phyloP scores from a whole-genome alignment of 345 rosid genomes.

The Aquilaria yunnanensis region DNA sequence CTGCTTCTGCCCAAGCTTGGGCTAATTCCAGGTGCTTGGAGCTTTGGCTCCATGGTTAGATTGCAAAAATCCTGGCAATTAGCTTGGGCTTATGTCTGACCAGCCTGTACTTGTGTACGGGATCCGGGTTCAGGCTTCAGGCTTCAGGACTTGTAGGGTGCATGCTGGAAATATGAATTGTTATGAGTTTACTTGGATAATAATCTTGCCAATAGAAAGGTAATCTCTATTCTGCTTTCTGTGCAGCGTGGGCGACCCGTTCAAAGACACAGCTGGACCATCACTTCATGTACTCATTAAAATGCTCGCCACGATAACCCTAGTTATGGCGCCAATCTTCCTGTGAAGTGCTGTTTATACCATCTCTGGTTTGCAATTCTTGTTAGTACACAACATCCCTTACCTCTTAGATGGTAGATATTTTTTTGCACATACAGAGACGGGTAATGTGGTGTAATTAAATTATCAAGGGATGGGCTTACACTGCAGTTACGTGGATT shows the following conservation, averaged over 20 bases:
- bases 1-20: too few relatives aligned
- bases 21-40: too few relatives aligned
- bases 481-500: too few relatives aligned
- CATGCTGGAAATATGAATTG: not conserved
- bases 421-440: constrained; percentile 11
- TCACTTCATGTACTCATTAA: constrained; percentile 87
- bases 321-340: constrained; percentile 96
- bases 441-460: constrained; percentile 11
- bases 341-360: constrained; percentile 24
- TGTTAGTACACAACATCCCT: constrained; percentile 5
- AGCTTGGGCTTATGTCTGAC: too few relatives aligned
- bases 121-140: too few relatives aligned
- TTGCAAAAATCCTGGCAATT: too few relatives aligned
- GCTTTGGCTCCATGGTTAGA: too few relatives aligned
- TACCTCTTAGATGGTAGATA: constrained; percentile 3
- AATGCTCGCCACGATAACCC: constrained; percentile 83
- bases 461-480: constrained; percentile 6
- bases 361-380: not conserved
- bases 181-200: too few relatives aligned
- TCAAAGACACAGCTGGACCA: constrained; percentile 97
- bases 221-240: constrained; percentile 1
- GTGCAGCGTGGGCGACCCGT: constrained; percentile 98
- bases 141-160: too few relatives aligned
- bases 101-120: too few relatives aligned
- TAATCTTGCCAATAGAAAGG: not conserved